Evolutionary conservation across 306 rosid genomes (phyloP).

Genomic region (Sechiopsis laciniata): DNA sequence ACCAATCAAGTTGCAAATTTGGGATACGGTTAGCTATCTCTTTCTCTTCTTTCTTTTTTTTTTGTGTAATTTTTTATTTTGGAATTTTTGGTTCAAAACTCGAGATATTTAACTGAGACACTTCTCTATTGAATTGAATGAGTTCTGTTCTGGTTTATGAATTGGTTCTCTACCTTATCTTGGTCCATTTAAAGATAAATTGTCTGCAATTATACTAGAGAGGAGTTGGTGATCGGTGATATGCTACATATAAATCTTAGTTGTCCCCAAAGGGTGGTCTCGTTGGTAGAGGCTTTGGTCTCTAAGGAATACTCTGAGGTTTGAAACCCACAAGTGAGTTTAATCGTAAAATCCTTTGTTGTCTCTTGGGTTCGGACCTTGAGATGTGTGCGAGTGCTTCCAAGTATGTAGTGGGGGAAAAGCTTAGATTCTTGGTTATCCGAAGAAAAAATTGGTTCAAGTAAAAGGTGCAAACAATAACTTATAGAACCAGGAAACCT

Average conservation of each 20-base stretch:
- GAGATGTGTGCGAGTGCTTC: too few species aligned
- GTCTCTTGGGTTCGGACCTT: too few species aligned
- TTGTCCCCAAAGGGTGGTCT: too few species aligned
- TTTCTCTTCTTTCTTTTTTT: background rate
- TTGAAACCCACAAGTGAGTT: too few species aligned
- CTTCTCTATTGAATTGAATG: background rate
- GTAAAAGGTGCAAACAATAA: background rate
- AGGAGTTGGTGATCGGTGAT: too few species aligned
- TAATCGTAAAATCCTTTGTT: too few species aligned
- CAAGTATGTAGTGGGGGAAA: too few species aligned
- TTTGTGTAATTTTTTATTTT: background rate
- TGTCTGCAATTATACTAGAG: too few species aligned
- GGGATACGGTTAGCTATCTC: constrained; percentile 80
- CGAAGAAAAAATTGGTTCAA: background rate
- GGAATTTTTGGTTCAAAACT: background rate
- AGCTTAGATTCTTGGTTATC: too few species aligned
- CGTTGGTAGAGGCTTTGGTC: too few species aligned
- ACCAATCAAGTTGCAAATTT: constrained; percentile 92
- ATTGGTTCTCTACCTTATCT: background rate
- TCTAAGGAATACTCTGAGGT: too few species aligned
- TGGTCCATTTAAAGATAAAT: background rate
- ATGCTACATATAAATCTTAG: constrained; percentile 4
- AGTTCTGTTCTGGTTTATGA: background rate
- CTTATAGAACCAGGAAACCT: background rate
- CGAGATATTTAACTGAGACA: background rate